Conservation (phyloP, 352 stramenopile genomes). For the Achlya hypogyna region DNA sequence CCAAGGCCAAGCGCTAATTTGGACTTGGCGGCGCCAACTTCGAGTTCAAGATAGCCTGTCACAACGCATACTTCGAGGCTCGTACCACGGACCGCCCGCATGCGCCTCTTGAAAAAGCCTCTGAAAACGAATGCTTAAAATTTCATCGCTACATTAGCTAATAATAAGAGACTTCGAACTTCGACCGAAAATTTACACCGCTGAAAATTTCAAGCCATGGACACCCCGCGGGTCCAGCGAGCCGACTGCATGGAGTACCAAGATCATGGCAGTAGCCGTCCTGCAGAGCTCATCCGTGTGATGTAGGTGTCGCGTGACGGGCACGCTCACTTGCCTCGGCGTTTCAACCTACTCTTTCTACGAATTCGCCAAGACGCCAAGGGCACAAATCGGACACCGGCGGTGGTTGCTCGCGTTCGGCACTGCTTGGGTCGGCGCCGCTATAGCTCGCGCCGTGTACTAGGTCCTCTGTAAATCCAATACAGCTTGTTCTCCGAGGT, state of each 20-base stretch:
- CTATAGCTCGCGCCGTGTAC: background rate
- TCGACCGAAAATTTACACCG: background rate
- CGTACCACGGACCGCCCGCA: no score
- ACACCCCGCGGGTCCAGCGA: background rate
- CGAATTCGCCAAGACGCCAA: conserved; percentile 9
- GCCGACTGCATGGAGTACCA: conserved; percentile 15
- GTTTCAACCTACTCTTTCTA: conserved; percentile 11
- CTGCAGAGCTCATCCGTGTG: background rate
- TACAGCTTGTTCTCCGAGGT: background rate
- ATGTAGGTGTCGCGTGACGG: conserved; percentile 13
- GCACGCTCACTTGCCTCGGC: conserved; percentile 8
- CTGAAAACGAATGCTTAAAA: conserved; percentile 18
- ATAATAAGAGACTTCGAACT: conserved; percentile 1
- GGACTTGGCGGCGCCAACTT: background rate
- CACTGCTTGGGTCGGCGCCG: background rate
- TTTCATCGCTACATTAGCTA: conserved; percentile 11
- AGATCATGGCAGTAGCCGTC: background rate
- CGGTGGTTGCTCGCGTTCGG: conserved; percentile 10
- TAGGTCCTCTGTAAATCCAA: background rate
- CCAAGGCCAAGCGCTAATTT: background rate
- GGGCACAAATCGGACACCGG: conserved; percentile 3
- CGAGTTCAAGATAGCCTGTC: background rate
- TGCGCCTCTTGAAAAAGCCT: no score
- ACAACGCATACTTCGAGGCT: background rate
- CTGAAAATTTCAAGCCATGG: conserved; percentile 1